These are phyloP conservation scores for Passalora sequoiae DNA, from an alignment of 2,329 filamentous ascomycete genomes.

Conservation along the genomic window DNA sequence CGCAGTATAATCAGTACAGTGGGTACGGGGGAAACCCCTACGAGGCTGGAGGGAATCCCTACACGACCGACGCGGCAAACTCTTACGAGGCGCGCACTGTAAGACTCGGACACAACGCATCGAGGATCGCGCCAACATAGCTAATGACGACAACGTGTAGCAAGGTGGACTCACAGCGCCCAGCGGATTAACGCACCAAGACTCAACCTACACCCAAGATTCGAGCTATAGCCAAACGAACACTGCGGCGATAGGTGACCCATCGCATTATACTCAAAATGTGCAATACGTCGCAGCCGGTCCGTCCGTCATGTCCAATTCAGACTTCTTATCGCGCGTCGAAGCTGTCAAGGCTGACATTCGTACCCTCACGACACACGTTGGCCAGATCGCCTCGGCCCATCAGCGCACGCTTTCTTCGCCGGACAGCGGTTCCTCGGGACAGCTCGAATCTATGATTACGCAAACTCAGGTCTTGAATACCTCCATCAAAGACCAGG, in stretches of 20 bases:
- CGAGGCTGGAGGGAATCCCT: constrained; percentile 42
- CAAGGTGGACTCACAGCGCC: constrained; percentile 4
- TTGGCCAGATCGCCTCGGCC: constrained; percentile 62
- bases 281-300: constrained; percentile 41
- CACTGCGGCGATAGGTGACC: constrained; percentile 31
- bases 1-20: constrained; percentile 52
- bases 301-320: constrained; percentile 51
- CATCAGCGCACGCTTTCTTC: constrained; percentile 68
- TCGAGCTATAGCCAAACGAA: constrained; percentile 8
- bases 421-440: constrained; percentile 50
- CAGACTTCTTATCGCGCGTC: constrained; percentile 65
- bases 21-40: constrained; percentile 57
- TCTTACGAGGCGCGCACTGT: constrained; percentile 34
- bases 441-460: constrained; percentile 62
- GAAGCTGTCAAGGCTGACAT: constrained; percentile 64
- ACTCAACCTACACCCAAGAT: constrained; percentile 7
- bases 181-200: constrained; percentile 5
- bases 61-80: constrained; percentile 31
- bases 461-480: constrained; percentile 67
- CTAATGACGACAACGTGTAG: constrained; percentile 1
- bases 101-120: constrained; percentile 3
- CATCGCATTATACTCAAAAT: constrained; percentile 50
- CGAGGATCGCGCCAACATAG: not conserved
- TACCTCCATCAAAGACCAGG: constrained; percentile 71
- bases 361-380: constrained; percentile 58